Base-by-base conservation (phyloP, 768 basidiomycete genomes). In the Xanthoconium purpureum region DNA sequence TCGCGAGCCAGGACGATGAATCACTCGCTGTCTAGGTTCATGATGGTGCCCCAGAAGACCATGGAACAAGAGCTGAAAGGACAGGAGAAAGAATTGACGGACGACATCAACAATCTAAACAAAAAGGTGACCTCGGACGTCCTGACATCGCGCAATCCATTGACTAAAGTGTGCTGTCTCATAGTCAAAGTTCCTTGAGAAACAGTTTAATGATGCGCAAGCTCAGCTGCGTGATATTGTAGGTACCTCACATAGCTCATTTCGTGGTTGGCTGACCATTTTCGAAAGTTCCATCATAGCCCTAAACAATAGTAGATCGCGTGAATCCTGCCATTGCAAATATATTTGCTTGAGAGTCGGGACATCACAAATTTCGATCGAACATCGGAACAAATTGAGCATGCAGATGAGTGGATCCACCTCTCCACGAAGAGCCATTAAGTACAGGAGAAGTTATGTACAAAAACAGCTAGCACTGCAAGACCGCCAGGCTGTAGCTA, bases 181-280 rank as follows among this genome's bases (percentile, higher is more conserved):
- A 29, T 56, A 94, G 92, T 80, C 85, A 28, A 95, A 95, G 73
- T 96, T 88, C 70, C 80, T 97, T 3, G 94, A 97, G 72, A 96
- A 96, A 65, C 93, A 96, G 67, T 91, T 89, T 68, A 89, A 87
- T 53, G 93, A 95, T 62, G 92, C 94, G 2, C 91, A 95, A 73
- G 76, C 77, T 20, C 94, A 94, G 67, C 75, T 96, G 50, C 84
- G 88, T 43, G 91, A 94, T 68, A 93, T 94, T 32, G 91, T 92
- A 63, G 54, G 86, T 75, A 5, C 14, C 36, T 30, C 38, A 9
- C 20, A 42, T 24, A 3, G 3, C 28, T 14, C 44, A 20, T 20
- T 30, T 50, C 5, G 9, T 17, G 12, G 33, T 29, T 45, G 12
- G 44, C 47, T 70, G 18, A 66, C 44, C 29, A 35, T 49, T 37